phyloP scores from a whole-genome alignment of 495 filamentous ascomycete genomes.

The Stereocaulon alpinum region DNA sequence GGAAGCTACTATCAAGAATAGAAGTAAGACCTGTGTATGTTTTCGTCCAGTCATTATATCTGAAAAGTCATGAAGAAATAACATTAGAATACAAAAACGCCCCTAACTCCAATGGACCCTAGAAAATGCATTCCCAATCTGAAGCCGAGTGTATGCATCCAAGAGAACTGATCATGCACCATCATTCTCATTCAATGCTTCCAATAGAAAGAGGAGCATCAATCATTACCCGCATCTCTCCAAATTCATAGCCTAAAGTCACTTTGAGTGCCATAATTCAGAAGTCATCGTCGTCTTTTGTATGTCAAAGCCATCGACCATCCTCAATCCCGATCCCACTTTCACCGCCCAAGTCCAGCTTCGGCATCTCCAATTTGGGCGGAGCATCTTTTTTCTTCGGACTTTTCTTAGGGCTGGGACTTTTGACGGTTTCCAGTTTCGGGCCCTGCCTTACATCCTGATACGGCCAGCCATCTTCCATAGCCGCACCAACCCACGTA shows the following conservation, averaged over 20 bases:
- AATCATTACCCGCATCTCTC: neutral
- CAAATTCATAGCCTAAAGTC: neutral
- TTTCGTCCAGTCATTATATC: too few relatives aligned
- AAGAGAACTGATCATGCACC: too few relatives aligned
- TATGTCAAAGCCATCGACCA: constrained; percentile 19
- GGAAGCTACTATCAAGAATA: too few relatives aligned
- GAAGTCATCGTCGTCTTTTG: too few relatives aligned
- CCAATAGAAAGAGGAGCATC: too few relatives aligned
- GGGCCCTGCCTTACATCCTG: constrained; percentile 65
- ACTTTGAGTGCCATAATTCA: neutral
- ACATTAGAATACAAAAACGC: too few relatives aligned
- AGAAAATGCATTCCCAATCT: too few relatives aligned
- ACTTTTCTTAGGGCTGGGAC: constrained; percentile 37
- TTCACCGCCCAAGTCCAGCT: constrained; percentile 18
- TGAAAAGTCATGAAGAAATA: too few relatives aligned
- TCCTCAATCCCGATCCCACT: constrained; percentile 9
- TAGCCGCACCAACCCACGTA: constrained; percentile 81
- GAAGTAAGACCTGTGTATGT: too few relatives aligned
- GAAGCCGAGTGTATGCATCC: too few relatives aligned
- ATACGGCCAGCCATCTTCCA: constrained; percentile 80
- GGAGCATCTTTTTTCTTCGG: constrained; percentile 37
- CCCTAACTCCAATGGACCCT: too few relatives aligned
- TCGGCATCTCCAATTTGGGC: constrained; percentile 48
- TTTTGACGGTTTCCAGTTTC: constrained; percentile 27
- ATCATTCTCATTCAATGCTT: too few relatives aligned